Base-by-base conservation (phyloP, 2,329 filamentous ascomycete genomes). In the Fusarium graminum region DNA sequence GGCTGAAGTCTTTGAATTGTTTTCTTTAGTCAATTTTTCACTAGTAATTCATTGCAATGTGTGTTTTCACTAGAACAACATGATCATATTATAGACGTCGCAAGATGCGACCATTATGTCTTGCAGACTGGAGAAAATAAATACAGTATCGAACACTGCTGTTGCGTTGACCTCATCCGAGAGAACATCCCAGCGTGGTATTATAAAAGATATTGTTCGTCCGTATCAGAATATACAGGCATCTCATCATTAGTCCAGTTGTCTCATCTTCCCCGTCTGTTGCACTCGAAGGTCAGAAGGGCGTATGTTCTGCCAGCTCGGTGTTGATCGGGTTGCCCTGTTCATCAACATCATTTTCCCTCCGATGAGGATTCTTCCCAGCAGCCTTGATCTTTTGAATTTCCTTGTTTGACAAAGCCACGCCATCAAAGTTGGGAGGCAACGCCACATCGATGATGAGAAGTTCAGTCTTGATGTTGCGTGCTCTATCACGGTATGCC, bases 401-500 rank as follows among this genome's bases (percentile, higher is more conserved):
- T 73, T 87, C 85, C 74, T 87, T 88, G 61, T 75, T 76, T 16
- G 83, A 78, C 14, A 88, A 76, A 12, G 77, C 74, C 16, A 88
- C 81, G 6, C 76, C 71, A 63, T 88, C 83, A 59, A 87, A 88
- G 7, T 79, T 76, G 0, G 75, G 73, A 3, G 84, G 83, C 6
- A 88, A 74, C 11, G 75, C 36, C 4, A 58, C 61, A 68, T 86
- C 83, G 4, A 75, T 72, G 49, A 81, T 77, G 16, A 88, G 76
- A 43, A 83, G 79, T 30, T 83, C 80, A 34, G 85, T 82, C 76
- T 88, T 88, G 53, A 86, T 65, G 55, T 85, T 82, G 47, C 85
- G 82, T n/a, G 85, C 85, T 74, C 84, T 85, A 78, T 88, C 85
- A 8, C 85, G 84, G 56, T 85, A 80, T 6, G 83, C 82, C 72